phyloP scores from a whole-genome alignment of 2,329 filamentous ascomycete species.

The Cryphonectria naterciae region DNA sequence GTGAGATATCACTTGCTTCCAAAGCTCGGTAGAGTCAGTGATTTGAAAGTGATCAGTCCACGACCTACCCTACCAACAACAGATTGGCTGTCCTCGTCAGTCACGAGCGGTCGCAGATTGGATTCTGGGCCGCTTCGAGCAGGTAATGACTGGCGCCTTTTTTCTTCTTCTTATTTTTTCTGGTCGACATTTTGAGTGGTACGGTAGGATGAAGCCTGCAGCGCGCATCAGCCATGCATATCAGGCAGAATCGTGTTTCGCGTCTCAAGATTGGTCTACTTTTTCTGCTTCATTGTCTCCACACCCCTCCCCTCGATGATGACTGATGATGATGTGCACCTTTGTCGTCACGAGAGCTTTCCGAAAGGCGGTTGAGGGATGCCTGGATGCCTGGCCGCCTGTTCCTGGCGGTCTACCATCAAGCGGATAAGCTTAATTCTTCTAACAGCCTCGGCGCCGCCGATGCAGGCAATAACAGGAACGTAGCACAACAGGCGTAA shows the following conservation, averaged over 20 bases:
- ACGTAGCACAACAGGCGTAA: background rate
- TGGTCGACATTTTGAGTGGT: background rate
- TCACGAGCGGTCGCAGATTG: background rate
- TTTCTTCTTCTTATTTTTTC: background rate
- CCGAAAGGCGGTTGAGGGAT: background rate
- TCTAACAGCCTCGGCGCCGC: background rate
- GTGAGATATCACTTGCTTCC: background rate
- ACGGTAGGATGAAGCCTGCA: background rate
- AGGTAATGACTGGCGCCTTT: too few relatives aligned
- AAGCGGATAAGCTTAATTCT: background rate
- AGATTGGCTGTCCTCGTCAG: too few relatives aligned
- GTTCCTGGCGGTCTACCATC: background rate
- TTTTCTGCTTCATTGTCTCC: background rate
- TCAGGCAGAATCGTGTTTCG: slow-evolving; percentile 7
- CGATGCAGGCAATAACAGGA: background rate
- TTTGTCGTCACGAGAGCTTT: background rate
- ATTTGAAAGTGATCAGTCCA: too few relatives aligned
- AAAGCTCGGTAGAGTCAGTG: too few relatives aligned
- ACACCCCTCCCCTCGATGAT: background rate
- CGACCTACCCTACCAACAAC: too few relatives aligned
- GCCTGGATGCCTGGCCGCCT: background rate
- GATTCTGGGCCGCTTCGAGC: background rate
- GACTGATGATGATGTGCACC: background rate
- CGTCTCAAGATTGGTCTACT: background rate
- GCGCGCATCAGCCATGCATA: slow-evolving; percentile 1